A percentile compares a stretch with the other conserved stretches of the same genome.
Evolutionary conservation across 2,329 filamentous ascomycete genomes (phyloP).

Genomic region (Cladosporium sp.): DNA sequence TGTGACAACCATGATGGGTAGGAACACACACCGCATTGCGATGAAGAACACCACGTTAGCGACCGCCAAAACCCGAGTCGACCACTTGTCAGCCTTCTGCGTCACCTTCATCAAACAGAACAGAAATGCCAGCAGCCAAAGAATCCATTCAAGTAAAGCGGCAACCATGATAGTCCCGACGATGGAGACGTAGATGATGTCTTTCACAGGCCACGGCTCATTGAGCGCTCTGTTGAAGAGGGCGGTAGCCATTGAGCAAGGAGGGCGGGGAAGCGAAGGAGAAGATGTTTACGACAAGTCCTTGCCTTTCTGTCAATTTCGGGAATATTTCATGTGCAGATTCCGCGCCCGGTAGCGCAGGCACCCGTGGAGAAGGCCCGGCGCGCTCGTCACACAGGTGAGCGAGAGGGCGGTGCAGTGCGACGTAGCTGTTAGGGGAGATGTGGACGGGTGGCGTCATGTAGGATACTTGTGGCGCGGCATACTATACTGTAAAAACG

Average conservation of each 20-base stretch:
- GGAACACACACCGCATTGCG: slow-evolving; percentile 75
- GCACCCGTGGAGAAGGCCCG: not conserved
- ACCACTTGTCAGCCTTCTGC: slow-evolving; percentile 82
- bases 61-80: slow-evolving; percentile 69
- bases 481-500: no score
- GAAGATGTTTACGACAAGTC: not conserved
- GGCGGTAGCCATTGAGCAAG: not conserved
- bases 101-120: slow-evolving; percentile 89
- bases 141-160: slow-evolving; percentile 84
- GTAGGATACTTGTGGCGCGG: no score
- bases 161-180: slow-evolving; percentile 76
- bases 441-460: no score
- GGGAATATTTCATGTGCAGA: not conserved
- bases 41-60: slow-evolving; percentile 69
- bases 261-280: not conserved
- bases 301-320: not conserved
- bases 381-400: not conserved
- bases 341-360: not conserved
- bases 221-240: slow-evolving; percentile 9
- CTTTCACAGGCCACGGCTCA: slow-evolving; percentile 20
- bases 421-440: not conserved
- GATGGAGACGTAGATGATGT: slow-evolving; percentile 83
- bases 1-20: slow-evolving; percentile 91
- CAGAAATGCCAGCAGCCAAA: slow-evolving; percentile 89
- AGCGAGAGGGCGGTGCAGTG: not conserved